Percentiles rank a stretch among this genome's conserved stretches.
These are phyloP conservation scores for Lactarius hengduanensis DNA, from an alignment of 768 basidiomycete genomes.

Conservation along the genomic window DNA sequence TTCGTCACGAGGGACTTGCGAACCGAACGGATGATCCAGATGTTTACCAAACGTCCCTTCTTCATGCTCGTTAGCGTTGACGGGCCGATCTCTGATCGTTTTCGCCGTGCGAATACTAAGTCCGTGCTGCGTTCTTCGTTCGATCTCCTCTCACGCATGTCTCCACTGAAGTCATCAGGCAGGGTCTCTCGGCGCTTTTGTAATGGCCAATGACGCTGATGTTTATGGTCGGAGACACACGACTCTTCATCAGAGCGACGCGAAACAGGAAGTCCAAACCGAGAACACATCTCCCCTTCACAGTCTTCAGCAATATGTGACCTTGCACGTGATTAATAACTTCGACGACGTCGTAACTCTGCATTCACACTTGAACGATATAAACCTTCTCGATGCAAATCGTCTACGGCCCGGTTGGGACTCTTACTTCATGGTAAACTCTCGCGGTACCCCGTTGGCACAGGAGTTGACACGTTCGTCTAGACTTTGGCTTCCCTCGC, in stretches of 20 bases:
- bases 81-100: constrained; percentile 75
- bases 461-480: constrained; percentile 16
- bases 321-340: constrained; percentile 63
- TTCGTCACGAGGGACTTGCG: constrained; percentile 79
- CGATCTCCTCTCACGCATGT: constrained; percentile 15
- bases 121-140: constrained; percentile 28
- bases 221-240: constrained; percentile 51
- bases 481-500: constrained; percentile 89
- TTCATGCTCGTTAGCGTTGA: constrained; percentile 83
- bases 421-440: constrained; percentile 89
- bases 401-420: constrained; percentile 91
- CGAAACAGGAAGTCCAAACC: neutral
- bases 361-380: constrained; percentile 57
- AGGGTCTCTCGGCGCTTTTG: constrained; percentile 66
- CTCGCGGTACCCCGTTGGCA: neutral
- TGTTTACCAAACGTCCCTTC: constrained; percentile 84
- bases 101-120: constrained; percentile 50
- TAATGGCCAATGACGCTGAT: constrained; percentile 64
- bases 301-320: constrained; percentile 47
- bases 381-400: constrained; percentile 70
- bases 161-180: constrained; percentile 17
- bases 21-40: constrained; percentile 53
- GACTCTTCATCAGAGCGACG: neutral
- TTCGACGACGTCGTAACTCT: constrained; percentile 56
- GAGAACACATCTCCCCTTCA: constrained; percentile 27